Evolutionary conservation across 1,139 yeast species (phyloP).

Genomic region (Schizosaccharomyces versatilis): DNA sequence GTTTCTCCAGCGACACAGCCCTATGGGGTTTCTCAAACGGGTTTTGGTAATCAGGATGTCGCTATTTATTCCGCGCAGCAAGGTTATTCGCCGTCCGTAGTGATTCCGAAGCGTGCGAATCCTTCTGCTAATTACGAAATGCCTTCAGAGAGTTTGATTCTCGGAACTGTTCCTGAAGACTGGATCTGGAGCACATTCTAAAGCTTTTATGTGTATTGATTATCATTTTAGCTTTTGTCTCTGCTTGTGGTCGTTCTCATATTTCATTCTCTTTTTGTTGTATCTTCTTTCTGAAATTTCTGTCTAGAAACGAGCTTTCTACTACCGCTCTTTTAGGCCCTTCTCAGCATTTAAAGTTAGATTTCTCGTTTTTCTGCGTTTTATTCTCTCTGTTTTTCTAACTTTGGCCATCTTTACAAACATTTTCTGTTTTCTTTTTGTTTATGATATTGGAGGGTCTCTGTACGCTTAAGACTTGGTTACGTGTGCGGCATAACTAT

Average conservation of each 20-base stretch:
- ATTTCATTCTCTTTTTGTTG: not conserved
- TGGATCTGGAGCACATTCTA: conserved; percentile 26
- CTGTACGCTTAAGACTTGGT: too few relatives aligned
- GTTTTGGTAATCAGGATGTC: conserved; percentile 5
- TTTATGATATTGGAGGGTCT: not conserved
- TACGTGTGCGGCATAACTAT: too few relatives aligned
- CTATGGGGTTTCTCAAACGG: conserved; percentile 9
- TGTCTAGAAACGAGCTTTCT: not conserved
- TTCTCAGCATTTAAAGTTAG: not conserved
- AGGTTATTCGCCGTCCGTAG: not conserved
- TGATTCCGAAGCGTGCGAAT: not conserved
- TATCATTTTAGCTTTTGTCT: not conserved
- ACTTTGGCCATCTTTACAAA: not conserved
- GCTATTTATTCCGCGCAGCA: conserved; percentile 3
- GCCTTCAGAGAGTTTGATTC: conserved; percentile 12
- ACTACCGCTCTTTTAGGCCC: not conserved
- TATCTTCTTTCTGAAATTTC: not conserved
- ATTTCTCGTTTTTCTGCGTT: not conserved
- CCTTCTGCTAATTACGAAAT: conserved; percentile 6
- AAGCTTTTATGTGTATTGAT: not conserved
- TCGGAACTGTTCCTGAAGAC: conserved; percentile 22
- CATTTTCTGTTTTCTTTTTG: not conserved
- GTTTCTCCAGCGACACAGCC: conserved; percentile 10
- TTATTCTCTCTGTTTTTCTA: not conserved
- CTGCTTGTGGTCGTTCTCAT: not conserved